These are phyloP conservation scores for Chaetothyriales sp. DNA, from an alignment of 2,329 filamentous ascomycete species.

Conservation along the genomic window DNA sequence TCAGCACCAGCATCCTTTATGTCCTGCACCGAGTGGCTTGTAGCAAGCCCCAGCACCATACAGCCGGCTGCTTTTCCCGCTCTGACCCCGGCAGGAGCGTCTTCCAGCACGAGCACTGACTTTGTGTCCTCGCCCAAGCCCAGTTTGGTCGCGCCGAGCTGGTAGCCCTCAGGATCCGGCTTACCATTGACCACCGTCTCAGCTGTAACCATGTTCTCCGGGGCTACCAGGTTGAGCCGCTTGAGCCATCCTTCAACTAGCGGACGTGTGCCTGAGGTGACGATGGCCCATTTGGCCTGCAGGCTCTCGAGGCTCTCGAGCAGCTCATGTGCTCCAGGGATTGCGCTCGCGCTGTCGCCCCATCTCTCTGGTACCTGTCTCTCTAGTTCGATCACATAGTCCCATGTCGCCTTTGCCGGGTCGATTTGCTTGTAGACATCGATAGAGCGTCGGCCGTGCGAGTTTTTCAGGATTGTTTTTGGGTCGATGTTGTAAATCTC, in stretches of 20 bases:
- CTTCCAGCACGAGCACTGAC: constrained; percentile 64
- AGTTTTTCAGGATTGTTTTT: constrained; percentile 69
- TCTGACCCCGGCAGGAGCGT: constrained; percentile 70
- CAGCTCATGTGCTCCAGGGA: constrained; percentile 63
- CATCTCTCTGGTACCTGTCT: constrained; percentile 60
- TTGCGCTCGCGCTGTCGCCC: constrained; percentile 66
- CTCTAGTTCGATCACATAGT: constrained; percentile 60
- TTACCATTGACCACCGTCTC: constrained; percentile 64
- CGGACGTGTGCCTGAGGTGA: constrained; percentile 52
- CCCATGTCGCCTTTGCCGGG: constrained; percentile 78
- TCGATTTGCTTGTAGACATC: constrained; percentile 68
- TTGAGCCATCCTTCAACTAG: constrained; percentile 60
- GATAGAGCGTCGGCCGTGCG: constrained; percentile 79
- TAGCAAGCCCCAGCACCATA: constrained; percentile 68
- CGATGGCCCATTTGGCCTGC: constrained; percentile 70
- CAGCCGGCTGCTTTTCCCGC: constrained; percentile 77
- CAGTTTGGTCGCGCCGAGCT: constrained; percentile 48
- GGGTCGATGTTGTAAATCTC: constrained; percentile 35
- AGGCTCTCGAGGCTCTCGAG: constrained; percentile 50
- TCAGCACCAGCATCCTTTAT: constrained; percentile 64
- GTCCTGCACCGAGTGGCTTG: constrained; percentile 62
- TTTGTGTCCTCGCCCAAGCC: constrained; percentile 31
- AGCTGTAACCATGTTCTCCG: constrained; percentile 54
- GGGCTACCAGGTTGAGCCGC: constrained; percentile 49
- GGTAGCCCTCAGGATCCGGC: constrained; percentile 61